A percentile compares a stretch with the other conserved stretches of the same genome.
Evolutionary conservation across 768 basidiomycete genomes (phyloP).

Genomic region (Serendipita sp.): DNA sequence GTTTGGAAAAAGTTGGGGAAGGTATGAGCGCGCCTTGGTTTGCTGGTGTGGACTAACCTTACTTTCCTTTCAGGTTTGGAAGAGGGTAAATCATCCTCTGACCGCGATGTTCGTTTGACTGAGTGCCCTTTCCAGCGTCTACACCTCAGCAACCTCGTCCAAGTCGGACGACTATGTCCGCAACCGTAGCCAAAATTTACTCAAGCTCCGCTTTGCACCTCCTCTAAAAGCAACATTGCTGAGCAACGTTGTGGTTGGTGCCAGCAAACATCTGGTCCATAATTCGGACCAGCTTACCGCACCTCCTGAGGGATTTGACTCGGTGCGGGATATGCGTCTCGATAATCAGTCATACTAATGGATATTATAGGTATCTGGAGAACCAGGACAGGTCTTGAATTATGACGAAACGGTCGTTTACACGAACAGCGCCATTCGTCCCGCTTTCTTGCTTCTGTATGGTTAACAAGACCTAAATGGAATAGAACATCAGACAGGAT

Average conservation of each 20-base stretch:
- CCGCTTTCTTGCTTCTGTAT: slow-evolving; percentile 51
- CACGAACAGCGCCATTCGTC: slow-evolving; percentile 48
- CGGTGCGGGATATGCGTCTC: slow-evolving; percentile 30
- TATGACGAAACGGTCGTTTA: slow-evolving; percentile 59
- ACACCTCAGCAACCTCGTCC: slow-evolving; percentile 50
- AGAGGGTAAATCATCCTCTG: slow-evolving; percentile 29
- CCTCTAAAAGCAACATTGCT: slow-evolving; percentile 40
- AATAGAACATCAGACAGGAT: too few relatives aligned
- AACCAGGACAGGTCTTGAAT: slow-evolving; percentile 47
- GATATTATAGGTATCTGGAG: slow-evolving; percentile 34
- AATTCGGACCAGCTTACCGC: slow-evolving; percentile 34
- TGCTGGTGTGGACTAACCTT: background rate
- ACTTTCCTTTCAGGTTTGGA: slow-evolving; percentile 36
- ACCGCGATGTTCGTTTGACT: background rate
- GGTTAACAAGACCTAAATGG: background rate
- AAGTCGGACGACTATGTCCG: slow-evolving; percentile 48
- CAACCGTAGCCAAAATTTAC: slow-evolving; percentile 25
- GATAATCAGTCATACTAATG: slow-evolving; percentile 1
- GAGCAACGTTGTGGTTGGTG: slow-evolving; percentile 51
- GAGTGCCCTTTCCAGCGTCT: slow-evolving; percentile 48
- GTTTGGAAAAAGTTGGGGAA: slow-evolving; percentile 29
- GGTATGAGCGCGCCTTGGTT: slow-evolving; percentile 15
- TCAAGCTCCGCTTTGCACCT: slow-evolving; percentile 22
- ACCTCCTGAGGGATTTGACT: slow-evolving; percentile 45
- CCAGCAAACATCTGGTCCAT: slow-evolving; percentile 31